Evolutionary conservation across 2,329 filamentous ascomycete genomes (phyloP), one percentile per base, ranked within the genome.

Genomic region (Aureobasidium sp.): DNA sequence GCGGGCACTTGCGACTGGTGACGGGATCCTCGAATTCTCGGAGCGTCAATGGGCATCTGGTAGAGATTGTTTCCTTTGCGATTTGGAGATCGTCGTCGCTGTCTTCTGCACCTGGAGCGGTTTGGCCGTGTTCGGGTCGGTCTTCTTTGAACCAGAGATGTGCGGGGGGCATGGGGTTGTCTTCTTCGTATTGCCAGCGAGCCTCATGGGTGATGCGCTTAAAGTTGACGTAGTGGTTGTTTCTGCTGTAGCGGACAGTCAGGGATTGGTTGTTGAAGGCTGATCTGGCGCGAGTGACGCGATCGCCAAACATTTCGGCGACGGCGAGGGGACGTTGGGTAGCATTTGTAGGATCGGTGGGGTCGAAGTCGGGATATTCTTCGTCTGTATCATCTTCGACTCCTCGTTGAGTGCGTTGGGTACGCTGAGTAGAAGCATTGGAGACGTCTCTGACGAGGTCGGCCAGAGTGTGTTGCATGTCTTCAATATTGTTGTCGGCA

Each of bases 61-160:
- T 82, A 71, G 84, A 87, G 58, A 86, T 79, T 5, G 80, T 82
- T 65, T 86, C 84, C 53, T 83, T 79, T 31, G 83, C 81, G 34
- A 92, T 81, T 1, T 87, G 81, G 27, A 92, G 78, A 45, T 92
- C 89, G 22, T 89, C 86, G 61, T 88, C 86, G 17, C 81, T 80
- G 2, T 74, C 78, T 0, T 68, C 75, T 61, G 71, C 74, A 9
- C 66, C 63, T 5, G 51, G 67, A 41, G 69, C 67, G 2, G 77
- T 77, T 29, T 76, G 69, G 12, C 77, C 77, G 20, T 76, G 75
- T 2, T 73, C 70, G 17, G 77, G 76, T 11, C 70, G 69, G 39
- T 78, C 78, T 66, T 77, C 76, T n/a, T 75, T 70, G 69, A 89
- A 89, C 87, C 87, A 89, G 12, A 83, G 82, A 14, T 79, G 80